A percentile compares a stretch with the other conserved stretches of the same genome.
These are phyloP conservation scores for Blastobotrys illinoisensis DNA, from an alignment of 1,139 yeast genomes.

Conservation along the genomic window DNA sequence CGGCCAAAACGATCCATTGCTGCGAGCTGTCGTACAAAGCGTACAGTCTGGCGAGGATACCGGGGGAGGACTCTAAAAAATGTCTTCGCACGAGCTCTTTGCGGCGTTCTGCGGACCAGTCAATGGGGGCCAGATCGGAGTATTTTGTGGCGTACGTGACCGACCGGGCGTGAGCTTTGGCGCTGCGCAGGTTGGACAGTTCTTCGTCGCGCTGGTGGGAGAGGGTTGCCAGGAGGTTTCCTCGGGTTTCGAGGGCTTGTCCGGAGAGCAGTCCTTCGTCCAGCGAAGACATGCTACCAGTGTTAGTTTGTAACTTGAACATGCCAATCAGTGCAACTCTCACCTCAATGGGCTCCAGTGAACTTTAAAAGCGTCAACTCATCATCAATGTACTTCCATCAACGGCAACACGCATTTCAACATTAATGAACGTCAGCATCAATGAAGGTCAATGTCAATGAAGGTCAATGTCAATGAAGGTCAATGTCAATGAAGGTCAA, in stretches of 20 bases:
- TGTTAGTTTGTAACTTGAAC: too few species aligned
- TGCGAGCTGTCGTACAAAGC: conserved; percentile 16
- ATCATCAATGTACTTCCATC: too few species aligned
- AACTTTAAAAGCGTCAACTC: too few species aligned
- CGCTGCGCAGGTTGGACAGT: neutral
- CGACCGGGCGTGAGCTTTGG: neutral
- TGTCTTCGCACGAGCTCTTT: conserved; percentile 23
- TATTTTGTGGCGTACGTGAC: conserved; percentile 18
- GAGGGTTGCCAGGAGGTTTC: neutral
- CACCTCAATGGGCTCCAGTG: too few species aligned
- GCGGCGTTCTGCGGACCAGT: conserved; percentile 40
- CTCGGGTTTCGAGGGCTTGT: neutral
- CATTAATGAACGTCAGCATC: too few species aligned
- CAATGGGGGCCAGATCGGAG: conserved; percentile 35
- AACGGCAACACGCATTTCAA: too few species aligned
- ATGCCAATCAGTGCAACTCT: too few species aligned
- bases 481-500: too few species aligned
- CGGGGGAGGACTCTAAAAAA: conserved; percentile 16
- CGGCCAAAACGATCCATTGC: conserved; percentile 54
- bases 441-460: too few species aligned
- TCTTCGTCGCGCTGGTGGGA: neutral
- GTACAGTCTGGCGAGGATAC: conserved; percentile 14
- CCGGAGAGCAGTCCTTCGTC: neutral
- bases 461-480: too few species aligned
- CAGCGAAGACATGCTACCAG: neutral